Evolutionary conservation across 306 rosid genomes (phyloP), one percentile per base, ranked within the genome.

Genomic region (Cucurbita ficifolia): DNA sequence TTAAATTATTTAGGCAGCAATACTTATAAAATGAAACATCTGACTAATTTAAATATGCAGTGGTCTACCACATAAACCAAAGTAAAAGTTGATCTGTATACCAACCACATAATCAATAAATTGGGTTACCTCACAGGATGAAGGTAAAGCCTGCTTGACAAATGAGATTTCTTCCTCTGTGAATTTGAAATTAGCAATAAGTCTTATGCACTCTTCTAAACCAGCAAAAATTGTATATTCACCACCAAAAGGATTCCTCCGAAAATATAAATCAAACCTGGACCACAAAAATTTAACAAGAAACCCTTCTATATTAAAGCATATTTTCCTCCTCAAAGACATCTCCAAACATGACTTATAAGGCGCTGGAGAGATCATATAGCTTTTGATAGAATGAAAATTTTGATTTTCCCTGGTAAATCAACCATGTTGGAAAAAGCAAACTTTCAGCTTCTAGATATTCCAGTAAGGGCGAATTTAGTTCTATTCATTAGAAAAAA

Each of bases 181-280:
- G 70, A 95, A 81, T 76, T 75, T 91, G 87, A 95, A 95, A 87
- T 88, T 91, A 48, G 96, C 96, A 72, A 95, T 91, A 70, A 95
- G 83, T 86, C 84, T 88, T 79, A 87, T 87, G 85, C 97, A 91
- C 76, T 95, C 99, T 40, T 95, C 99, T 80, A 95, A 86, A 61
- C 99, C 99, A 74, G 99, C 96, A 19, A 91, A 95, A 54, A 95
- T 80, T 6, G 99, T 95, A 83, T 85, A 95, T 83, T 95, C 99
- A 58, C 99, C 99, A 54, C 99, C 96, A 75, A 95, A 95, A 10
- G 99, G 99, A 82, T 87, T 95, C 90, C 76, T 95, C 80, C 99
- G 96, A 80, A 89, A 95, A 84, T 89, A 95, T 80, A 95, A 84
- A 87, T 95, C 99, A 57, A 95, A 95, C 87, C 99, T 95, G 96